Evolutionary conservation across 495 filamentous ascomycete species (phyloP), one percentile per base, ranked within the genome.

Genomic region (Penicillium diatomitis): DNA sequence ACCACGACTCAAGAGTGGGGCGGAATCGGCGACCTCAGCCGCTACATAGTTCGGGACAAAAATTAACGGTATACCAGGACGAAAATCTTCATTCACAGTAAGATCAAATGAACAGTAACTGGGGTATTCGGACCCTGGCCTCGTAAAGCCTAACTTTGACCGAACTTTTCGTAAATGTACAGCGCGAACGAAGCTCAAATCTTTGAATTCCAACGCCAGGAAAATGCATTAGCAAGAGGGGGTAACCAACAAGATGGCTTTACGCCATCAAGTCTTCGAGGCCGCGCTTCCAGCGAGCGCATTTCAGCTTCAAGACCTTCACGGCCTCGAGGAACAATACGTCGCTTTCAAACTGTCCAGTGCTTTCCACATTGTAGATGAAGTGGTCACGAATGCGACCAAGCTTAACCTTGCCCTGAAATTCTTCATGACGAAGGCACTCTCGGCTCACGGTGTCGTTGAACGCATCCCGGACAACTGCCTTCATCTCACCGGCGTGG

Each of bases 371-470:
- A 47, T 79, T 82, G 76, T 89, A 99, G 67, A 99, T 96, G 62
- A 99, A 99, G 68, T 99, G 94, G 69, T 99, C 94, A 51, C 86
- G 71, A 37, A 87, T 69, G 31, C 94, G 78, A 38, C 94, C 94
- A 8, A 99, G 76, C 73, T 88, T 90, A 46, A 99, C 94, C 75
- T 94, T 97, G 49, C 76, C 86, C 57, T 92, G 78, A 74, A 99
- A 97, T 67, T 97, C 94, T 37, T 82, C 79, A 62, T 99, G 91
- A 38, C 94, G 78, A 56, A 97, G 64, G 52, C 86, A 90, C 71
- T 99, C 94, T 50, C 94, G 77, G 62, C 84, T 90, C 48, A 99
- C 92, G 2, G 91, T 97, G 65, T 99, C 92, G 43, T 84, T 85
- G 67, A 85, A 81, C 0, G 90, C 70, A 67, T 96, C 81, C 46